Percentiles rank a stretch among this genome's conserved stretches.
phyloP scores from a whole-genome alignment of 495 filamentous ascomycete genomes.

The Penicillium coffeae region DNA sequence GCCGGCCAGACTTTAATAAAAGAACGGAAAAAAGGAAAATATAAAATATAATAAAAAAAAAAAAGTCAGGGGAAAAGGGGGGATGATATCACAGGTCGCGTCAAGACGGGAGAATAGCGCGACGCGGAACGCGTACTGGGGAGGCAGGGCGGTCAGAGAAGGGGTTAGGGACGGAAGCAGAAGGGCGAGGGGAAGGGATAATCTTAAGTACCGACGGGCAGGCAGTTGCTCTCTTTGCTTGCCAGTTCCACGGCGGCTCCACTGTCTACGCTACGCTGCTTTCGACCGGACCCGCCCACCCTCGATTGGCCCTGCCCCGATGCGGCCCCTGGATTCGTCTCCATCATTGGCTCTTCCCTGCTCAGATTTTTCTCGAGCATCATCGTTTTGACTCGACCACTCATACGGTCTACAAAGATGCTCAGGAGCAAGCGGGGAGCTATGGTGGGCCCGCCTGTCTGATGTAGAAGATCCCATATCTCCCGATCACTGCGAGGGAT shows the following conservation, averaged over 20 bases:
- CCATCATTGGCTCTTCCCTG: slow-evolving; percentile 28
- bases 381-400: not conserved
- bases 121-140: slow-evolving; percentile 26
- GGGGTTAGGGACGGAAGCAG: slow-evolving; percentile 35
- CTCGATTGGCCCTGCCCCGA: slow-evolving; percentile 15
- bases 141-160: slow-evolving; percentile 21
- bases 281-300: slow-evolving; percentile 33
- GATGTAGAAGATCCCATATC: not conserved
- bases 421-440: not conserved
- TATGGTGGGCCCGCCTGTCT: not conserved
- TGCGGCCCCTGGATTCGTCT: not conserved
- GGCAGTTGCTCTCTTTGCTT: slow-evolving; percentile 36
- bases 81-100: slow-evolving; percentile 1
- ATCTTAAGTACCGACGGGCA: slow-evolving; percentile 50
- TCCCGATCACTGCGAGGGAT: slow-evolving; percentile 10
- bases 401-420: too few species aligned
- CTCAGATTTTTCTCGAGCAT: not conserved
- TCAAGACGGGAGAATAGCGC: slow-evolving; percentile 15
- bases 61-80: slow-evolving; percentile 12
- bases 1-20: too few species aligned
- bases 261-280: slow-evolving; percentile 35
- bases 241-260: slow-evolving; percentile 46
- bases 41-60: slow-evolving; percentile 8
- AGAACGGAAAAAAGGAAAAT: slow-evolving; percentile 11
- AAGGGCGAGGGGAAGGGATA: slow-evolving; percentile 47